A percentile compares a stretch with the other conserved stretches of the same genome.
phyloP scores from a whole-genome alignment of 108 stramenopile genomes.

The Pseudonitzschia pungens region DNA sequence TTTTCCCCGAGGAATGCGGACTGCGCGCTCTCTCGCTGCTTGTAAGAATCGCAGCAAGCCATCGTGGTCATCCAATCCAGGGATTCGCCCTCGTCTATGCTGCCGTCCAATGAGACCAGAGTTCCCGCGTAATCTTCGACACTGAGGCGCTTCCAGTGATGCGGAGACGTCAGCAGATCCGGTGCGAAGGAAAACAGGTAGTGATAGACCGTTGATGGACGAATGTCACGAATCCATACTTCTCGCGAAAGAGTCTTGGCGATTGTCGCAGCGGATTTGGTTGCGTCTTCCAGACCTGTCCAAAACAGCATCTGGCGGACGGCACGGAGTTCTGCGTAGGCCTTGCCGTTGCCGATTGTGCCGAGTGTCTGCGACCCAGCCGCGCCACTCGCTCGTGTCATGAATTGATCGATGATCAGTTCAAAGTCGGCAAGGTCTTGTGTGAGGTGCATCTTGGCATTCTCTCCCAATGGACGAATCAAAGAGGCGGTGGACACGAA shows the following conservation, averaged over 20 bases:
- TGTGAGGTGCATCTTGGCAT: constrained; percentile 64
- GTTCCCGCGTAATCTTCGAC: constrained; percentile 75
- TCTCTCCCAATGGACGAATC: constrained; percentile 76
- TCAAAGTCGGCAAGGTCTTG: constrained; percentile 89
- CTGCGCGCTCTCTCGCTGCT: constrained; percentile 69
- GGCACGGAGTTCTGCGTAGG: constrained; percentile 83
- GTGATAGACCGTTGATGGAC: constrained; percentile 82
- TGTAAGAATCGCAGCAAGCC: constrained; percentile 87
- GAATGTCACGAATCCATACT: constrained; percentile 79
- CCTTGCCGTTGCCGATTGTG: constrained; percentile 74
- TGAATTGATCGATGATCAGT: constrained; percentile 73
- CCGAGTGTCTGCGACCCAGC: constrained; percentile 46
- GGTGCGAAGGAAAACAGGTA: constrained; percentile 85
- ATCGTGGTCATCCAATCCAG: constrained; percentile 86
- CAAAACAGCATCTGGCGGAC: constrained; percentile 85
- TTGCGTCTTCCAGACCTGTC: constrained; percentile 75
- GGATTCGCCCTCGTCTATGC: constrained; percentile 80
- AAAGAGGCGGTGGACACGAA: constrained; percentile 80
- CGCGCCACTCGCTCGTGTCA: constrained; percentile 58
- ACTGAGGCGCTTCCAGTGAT: constrained; percentile 77
- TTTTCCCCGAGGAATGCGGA: constrained; percentile 30
- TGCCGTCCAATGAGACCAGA: constrained; percentile 70
- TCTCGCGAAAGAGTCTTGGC: constrained; percentile 76
- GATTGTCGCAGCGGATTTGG: constrained; percentile 47
- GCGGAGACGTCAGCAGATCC: constrained; percentile 72